These are phyloP conservation scores for Infundibulicybe gibba DNA, from an alignment of 768 basidiomycete species.

Conservation along the genomic window DNA sequence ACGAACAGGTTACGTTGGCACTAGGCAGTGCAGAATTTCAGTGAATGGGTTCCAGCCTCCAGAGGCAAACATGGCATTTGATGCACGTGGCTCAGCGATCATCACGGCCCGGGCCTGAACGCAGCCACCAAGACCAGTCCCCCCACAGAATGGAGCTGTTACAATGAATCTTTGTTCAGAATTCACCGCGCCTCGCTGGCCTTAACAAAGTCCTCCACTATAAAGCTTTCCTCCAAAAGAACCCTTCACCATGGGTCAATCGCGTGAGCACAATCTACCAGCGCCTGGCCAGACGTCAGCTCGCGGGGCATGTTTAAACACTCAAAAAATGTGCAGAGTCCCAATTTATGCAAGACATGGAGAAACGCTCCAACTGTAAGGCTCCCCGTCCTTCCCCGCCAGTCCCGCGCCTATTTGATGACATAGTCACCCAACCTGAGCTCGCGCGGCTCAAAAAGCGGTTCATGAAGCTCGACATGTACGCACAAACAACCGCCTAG, in stretches of 20 bases:
- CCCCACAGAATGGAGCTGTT: too few species aligned
- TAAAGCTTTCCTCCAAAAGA: background rate
- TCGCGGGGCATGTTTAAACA: too few species aligned
- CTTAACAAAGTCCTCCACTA: background rate
- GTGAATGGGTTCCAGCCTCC: too few species aligned
- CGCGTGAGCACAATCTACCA: slow-evolving; percentile 53
- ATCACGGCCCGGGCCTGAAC: too few species aligned
- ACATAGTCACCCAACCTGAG: slow-evolving; percentile 88
- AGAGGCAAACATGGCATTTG: too few species aligned
- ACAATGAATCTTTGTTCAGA: too few species aligned
- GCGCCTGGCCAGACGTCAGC: background rate
- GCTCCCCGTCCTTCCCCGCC: background rate
- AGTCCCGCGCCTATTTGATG: slow-evolving; percentile 5
- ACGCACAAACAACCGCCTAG: too few species aligned
- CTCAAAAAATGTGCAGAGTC: slow-evolving; percentile 49
- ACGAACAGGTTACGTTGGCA: too few species aligned
- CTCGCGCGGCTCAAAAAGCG: slow-evolving; percentile 96
- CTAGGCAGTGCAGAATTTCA: too few species aligned
- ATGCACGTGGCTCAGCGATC: too few species aligned
- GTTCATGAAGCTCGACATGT: slow-evolving; percentile 99
- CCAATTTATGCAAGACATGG: slow-evolving; percentile 98
- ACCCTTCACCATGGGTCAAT: slow-evolving; percentile 59
- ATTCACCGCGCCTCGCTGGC: too few species aligned
- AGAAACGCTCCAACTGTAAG: slow-evolving; percentile 96
- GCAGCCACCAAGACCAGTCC: too few species aligned